Base-by-base conservation (phyloP, 208 protist genomes). In the Entamoeba invadens region DNA sequence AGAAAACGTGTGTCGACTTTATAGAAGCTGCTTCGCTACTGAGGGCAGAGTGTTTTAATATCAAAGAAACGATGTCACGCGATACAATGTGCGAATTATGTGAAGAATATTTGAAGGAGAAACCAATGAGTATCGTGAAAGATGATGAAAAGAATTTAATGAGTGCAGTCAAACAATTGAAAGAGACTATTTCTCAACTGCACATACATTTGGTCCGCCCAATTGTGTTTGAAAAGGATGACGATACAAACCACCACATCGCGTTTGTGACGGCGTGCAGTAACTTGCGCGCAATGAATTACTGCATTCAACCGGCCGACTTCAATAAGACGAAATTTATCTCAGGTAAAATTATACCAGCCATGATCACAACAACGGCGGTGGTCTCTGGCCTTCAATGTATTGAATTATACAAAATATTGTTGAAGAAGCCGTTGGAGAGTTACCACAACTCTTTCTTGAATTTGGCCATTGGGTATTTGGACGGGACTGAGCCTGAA, bases 351-450 rank as follows among this genome's bases (percentile, higher is more conserved):
- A 99, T 99, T 96, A 99, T 99, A 94, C 99, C 99, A 38, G 99
- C 99, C 14, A 99, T 99, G 96, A 98, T 99, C 91, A 99, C 99
- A 31, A 99, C 99, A 21, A 99, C 99, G 12, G 98, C 99, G 12
- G 93, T 99, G 31, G 98, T 99, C 21, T 98, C 98, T 47, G 99
- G 99, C 8, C 96, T 99, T 4, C 98, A 99, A 2, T 96, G 96
- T 93, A 94, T 99, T 21, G 99, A 99, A 96, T 93, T 99, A 45
- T 97, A 98, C 94, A 99, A 99, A 96, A 96, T 99, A 47, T 92
- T 98, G 14, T 94, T 42, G 46, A 57, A 50, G 10, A 92, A 68
- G 42, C 6, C 57, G 45, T 5, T 94, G 72, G 93, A 93, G 45
- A 46, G 46, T 25, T 94, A 94, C 45, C 87, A 91, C 5, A 68